A percentile compares a stretch with the other conserved stretches of the same genome.
These are phyloP conservation scores for Tilletia caries DNA, from an alignment of 1,284 basidiomycete genomes.

Conservation along the genomic window DNA sequence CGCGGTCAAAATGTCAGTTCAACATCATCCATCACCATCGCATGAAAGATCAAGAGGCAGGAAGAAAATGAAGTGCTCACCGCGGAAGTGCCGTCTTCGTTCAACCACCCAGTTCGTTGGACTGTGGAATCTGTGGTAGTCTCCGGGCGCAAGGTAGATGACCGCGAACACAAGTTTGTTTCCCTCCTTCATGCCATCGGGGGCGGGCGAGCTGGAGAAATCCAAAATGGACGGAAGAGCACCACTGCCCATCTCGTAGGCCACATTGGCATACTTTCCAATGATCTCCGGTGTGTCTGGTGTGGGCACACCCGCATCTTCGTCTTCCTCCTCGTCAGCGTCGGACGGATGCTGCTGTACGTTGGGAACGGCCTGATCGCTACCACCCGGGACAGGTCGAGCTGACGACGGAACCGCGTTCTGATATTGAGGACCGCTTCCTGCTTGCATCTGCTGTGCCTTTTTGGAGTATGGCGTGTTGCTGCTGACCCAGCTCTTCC, in stretches of 20 bases:
- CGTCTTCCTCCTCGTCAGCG: constrained; percentile 33
- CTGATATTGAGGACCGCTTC: not conserved
- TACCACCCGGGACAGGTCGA: not conserved
- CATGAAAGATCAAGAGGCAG: not conserved
- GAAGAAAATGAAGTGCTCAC: constrained; percentile 54
- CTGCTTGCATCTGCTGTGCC: not conserved
- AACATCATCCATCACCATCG: not conserved
- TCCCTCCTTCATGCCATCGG: constrained; percentile 56
- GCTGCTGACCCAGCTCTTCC: constrained; percentile 18
- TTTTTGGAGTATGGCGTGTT: constrained; percentile 1
- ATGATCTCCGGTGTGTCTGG: constrained; percentile 51
- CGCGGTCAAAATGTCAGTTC: not conserved
- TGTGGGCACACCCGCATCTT: constrained; percentile 50
- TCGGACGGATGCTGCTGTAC: constrained; percentile 19
- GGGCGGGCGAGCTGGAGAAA: constrained; percentile 33
- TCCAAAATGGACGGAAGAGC: constrained; percentile 47
- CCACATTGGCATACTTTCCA: constrained; percentile 48
- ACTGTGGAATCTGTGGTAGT: constrained; percentile 97
- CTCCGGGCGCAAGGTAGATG: constrained; percentile 95
- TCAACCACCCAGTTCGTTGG: constrained; percentile 97
- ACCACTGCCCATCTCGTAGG: constrained; percentile 47
- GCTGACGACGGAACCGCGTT: not conserved
- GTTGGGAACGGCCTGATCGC: constrained; percentile 3
- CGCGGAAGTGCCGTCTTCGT: constrained; percentile 87
- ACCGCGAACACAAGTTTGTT: constrained; percentile 87